A percentile compares a stretch with the other conserved stretches of the same genome.
phyloP scores from a whole-genome alignment of 31 red algal genomes.

The Pterothamnion heteromorphum region DNA sequence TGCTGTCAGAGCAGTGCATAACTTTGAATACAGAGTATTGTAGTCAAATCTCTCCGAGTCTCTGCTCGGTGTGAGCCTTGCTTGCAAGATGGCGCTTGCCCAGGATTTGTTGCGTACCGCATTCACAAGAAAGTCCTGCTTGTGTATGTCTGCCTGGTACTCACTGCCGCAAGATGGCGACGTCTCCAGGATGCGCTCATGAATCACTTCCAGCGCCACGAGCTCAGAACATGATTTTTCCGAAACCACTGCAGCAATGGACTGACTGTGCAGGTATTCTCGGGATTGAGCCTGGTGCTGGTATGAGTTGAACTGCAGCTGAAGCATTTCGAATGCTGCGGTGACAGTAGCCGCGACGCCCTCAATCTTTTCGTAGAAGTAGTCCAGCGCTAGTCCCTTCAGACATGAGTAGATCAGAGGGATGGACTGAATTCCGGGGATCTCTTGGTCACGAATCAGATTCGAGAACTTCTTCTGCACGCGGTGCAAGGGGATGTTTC shows the following conservation, averaged over 20 bases:
- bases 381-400: background rate
- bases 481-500: background rate
- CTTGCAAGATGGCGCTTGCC: background rate
- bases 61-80: background rate
- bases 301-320: background rate
- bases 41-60: background rate
- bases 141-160: background rate
- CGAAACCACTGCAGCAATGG: background rate
- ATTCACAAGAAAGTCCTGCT: background rate
- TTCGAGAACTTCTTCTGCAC: background rate
- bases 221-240: background rate
- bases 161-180: background rate
- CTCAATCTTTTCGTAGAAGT: background rate
- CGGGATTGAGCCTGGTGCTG: background rate
- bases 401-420: background rate
- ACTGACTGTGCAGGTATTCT: background rate
- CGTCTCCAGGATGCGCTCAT: background rate
- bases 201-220: background rate
- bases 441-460: background rate
- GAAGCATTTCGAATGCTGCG: background rate
- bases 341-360: background rate
- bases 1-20: background rate
- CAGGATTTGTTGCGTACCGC: background rate
- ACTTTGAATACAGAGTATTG: background rate
- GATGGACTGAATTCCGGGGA: background rate